phyloP scores from a whole-genome alignment of 306 rosid genomes.

The Begonia fuchsioides region DNA sequence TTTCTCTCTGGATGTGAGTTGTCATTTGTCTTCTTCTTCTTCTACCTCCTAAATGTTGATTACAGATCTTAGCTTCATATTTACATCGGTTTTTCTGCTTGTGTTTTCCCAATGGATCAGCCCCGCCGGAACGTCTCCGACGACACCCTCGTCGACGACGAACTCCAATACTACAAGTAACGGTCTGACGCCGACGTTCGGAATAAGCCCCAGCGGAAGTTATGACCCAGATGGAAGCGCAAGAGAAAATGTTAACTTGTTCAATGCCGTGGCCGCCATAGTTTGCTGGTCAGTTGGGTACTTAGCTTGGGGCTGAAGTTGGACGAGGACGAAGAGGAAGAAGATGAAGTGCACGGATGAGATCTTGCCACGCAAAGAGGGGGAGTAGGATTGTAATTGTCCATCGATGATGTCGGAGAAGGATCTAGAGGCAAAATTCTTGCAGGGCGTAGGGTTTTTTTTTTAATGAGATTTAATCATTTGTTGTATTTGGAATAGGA shows the following conservation, averaged over 20 bases:
- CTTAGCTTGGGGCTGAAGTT: constrained; percentile 19
- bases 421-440: too few species aligned
- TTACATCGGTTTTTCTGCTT: neutral
- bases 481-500: constrained; percentile 3
- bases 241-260: constrained; percentile 9
- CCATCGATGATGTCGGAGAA: too few species aligned
- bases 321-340: neutral
- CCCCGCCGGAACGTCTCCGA: constrained; percentile 31
- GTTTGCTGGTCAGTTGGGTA: constrained; percentile 17
- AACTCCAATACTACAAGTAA: constrained; percentile 8
- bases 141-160: constrained; percentile 17
- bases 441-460: too few species aligned
- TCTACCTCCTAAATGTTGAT: neutral
- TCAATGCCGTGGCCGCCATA: constrained; percentile 6
- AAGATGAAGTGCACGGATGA: constrained; percentile 17
- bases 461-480: too few species aligned
- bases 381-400: constrained; percentile 1
- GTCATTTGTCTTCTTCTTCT: neutral
- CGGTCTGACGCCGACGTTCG: constrained; percentile 15
- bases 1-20: neutral
- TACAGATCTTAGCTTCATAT: neutral
- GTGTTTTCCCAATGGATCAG: constrained; percentile 22
- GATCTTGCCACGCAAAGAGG: constrained; percentile 19
- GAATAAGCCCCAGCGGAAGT: constrained; percentile 44
- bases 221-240: constrained; percentile 11